Evolutionary conservation across 371 early-diverging fungal genomes (phyloP).

Genomic region (Mucor indicus): DNA sequence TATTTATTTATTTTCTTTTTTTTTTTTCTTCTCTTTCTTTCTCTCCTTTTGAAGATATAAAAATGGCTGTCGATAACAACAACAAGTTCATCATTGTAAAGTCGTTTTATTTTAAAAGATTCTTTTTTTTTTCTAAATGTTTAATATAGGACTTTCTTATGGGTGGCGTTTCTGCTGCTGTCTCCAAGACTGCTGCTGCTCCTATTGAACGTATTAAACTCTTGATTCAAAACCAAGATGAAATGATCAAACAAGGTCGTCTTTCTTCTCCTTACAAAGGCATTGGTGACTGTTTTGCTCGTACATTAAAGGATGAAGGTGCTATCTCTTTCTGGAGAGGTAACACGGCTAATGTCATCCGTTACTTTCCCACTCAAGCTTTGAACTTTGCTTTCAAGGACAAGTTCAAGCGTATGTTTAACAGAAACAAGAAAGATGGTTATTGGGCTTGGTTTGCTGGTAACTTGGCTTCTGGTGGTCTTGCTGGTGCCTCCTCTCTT

Average conservation of each 20-base stretch:
- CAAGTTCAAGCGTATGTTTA: conserved; percentile 75
- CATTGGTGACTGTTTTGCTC: conserved; percentile 71
- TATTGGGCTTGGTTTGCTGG: conserved; percentile 71
- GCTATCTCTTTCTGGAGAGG: conserved; percentile 71
- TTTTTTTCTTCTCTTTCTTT: conserved; percentile 21
- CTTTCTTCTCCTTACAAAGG: conserved; percentile 71
- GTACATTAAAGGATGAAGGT: conserved; percentile 75
- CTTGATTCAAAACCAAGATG: conserved; percentile 77
- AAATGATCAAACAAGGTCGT: conserved; percentile 72
- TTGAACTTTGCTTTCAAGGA: conserved; percentile 83
- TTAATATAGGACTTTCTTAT: conserved; percentile 44
- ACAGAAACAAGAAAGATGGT: conserved; percentile 60
- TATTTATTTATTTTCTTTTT: background rate
- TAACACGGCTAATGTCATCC: conserved; percentile 77
- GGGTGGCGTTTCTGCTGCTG: conserved; percentile 86
- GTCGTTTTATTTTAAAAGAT: too few relatives aligned
- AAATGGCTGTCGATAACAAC: conserved; percentile 20
- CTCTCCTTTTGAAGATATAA: conserved; percentile 8
- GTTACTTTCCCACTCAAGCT: conserved; percentile 85
- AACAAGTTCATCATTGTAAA: conserved; percentile 48
- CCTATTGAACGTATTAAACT: conserved; percentile 86
- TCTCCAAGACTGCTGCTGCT: conserved; percentile 89
- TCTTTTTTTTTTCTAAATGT: too few relatives aligned
- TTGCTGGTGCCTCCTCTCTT: conserved; percentile 67
- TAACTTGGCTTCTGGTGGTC: conserved; percentile 78